Conservation (phyloP, 441 rosid species). For the Euphorbia celastroides region DNA sequence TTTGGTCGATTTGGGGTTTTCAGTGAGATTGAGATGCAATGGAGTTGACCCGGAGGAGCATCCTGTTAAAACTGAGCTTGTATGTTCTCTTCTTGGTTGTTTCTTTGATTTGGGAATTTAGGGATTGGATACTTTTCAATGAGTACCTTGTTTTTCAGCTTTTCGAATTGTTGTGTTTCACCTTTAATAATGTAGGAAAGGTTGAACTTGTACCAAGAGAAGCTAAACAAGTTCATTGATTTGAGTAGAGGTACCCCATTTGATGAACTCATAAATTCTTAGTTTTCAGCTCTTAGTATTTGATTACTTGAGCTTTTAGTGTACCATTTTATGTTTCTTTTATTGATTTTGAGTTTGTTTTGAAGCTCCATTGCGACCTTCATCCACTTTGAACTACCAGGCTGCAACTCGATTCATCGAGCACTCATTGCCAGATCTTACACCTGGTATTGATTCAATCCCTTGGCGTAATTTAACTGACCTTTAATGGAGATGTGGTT, state of each 20-base stretch:
- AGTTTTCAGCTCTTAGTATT: not conserved
- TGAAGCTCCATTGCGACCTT: slow-evolving; percentile 67
- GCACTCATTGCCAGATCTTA: slow-evolving; percentile 84
- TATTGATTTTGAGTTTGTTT: slow-evolving; percentile 22
- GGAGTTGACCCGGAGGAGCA: slow-evolving; percentile 80
- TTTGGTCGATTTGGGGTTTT: slow-evolving; percentile 14
- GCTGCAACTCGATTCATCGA: slow-evolving; percentile 84
- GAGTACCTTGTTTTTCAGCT: not conserved
- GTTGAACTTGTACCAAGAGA: slow-evolving; percentile 59
- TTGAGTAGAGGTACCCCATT: slow-evolving; percentile 57
- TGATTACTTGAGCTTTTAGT: slow-evolving; percentile 14
- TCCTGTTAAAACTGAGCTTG: slow-evolving; percentile 84
- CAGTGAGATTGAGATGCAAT: slow-evolving; percentile 79
- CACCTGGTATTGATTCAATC: slow-evolving; percentile 43
- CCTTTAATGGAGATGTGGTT: slow-evolving; percentile 4
- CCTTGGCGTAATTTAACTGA: not conserved
- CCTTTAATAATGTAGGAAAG: slow-evolving; percentile 48
- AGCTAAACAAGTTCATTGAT: slow-evolving; percentile 47
- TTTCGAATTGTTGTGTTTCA: not conserved
- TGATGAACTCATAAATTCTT: not conserved
- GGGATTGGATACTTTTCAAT: not conserved
- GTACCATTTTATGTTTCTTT: not conserved
- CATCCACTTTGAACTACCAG: slow-evolving; percentile 64
- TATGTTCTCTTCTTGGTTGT: slow-evolving; percentile 27
- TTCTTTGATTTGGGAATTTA: not conserved